Percentiles rank a stretch among this genome's conserved stretches.
Conservation (phyloP, 2,329 filamentous ascomycete genomes). For the Ophiostoma tasmaniense region DNA sequence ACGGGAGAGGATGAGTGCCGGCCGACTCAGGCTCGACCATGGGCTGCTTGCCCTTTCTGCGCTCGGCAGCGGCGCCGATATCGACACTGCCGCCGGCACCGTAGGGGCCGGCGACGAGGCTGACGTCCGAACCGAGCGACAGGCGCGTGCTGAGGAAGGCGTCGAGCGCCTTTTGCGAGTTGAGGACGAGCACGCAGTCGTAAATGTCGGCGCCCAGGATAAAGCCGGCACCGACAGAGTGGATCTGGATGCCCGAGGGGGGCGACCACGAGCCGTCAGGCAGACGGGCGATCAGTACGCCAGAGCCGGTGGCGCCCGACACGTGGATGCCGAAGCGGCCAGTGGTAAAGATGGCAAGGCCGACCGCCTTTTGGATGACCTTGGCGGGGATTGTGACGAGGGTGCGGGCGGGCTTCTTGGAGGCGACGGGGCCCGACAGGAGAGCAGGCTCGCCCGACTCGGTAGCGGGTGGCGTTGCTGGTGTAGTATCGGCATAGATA, state of each 20-base stretch:
- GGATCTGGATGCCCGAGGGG: slow-evolving; percentile 70
- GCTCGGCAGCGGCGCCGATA: slow-evolving; percentile 25
- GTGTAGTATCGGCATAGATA: slow-evolving; percentile 36
- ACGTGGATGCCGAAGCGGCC: slow-evolving; percentile 50
- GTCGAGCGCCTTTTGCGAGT: slow-evolving; percentile 63
- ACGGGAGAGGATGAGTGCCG: background rate
- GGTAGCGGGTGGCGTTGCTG: background rate
- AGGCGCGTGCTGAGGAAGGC: slow-evolving; percentile 68
- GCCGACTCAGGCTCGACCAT: background rate
- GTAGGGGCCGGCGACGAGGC: slow-evolving; percentile 60
- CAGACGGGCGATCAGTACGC: slow-evolving; percentile 47
- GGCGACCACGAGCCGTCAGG: slow-evolving; percentile 60
- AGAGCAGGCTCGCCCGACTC: background rate
- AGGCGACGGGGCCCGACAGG: background rate
- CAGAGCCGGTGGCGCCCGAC: slow-evolving; percentile 51
- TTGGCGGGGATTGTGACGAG: slow-evolving; percentile 47
- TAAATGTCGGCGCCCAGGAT: slow-evolving; percentile 79
- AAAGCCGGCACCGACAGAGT: slow-evolving; percentile 71
- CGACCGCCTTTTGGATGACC: slow-evolving; percentile 57
- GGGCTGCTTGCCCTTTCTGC: slow-evolving; percentile 24
- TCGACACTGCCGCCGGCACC: slow-evolving; percentile 53
- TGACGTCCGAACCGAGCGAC: slow-evolving; percentile 69
- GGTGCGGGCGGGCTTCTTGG: slow-evolving; percentile 30
- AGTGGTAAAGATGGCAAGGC: slow-evolving; percentile 61
- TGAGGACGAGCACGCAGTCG: slow-evolving; percentile 82